Evolutionary conservation across 495 filamentous ascomycete species (phyloP).

Genomic region (Geopyxis carbonaria): DNA sequence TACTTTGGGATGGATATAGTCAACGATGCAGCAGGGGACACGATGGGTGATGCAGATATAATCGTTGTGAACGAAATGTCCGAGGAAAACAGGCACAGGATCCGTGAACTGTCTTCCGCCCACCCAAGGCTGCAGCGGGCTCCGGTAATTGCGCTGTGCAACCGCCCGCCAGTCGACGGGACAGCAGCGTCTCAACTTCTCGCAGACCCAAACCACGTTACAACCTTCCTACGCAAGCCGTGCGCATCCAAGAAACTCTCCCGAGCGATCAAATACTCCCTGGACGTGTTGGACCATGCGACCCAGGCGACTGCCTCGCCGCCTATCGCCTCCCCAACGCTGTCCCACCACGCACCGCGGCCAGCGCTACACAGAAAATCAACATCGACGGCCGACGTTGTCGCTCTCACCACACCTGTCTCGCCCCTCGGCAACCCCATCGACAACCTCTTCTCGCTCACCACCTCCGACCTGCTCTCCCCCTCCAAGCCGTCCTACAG

Average conservation of each 20-base stretch:
- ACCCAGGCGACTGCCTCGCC: background rate
- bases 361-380: no score
- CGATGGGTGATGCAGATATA: conserved; percentile 8
- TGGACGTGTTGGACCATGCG: conserved; percentile 18
- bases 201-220: no score
- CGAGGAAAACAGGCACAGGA: background rate
- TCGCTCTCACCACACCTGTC: no score
- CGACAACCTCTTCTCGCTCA: no score
- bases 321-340: background rate
- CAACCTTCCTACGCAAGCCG: conserved; percentile 33
- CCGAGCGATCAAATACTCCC: conserved; percentile 31
- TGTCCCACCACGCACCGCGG: no score
- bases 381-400: no score
- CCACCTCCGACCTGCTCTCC: no score
- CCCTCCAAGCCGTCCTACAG: background rate
- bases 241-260: conserved; percentile 50
- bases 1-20: conserved; percentile 30
- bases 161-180: conserved; percentile 5
- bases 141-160: conserved; percentile 1
- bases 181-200: background rate
- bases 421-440: no score
- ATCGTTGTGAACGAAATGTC: conserved; percentile 13
- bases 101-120: background rate
- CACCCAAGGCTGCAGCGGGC: background rate
- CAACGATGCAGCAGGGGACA: background rate